Evolutionary conservation across 164 flowering plant genomes (phyloP), one percentile per base, ranked within the genome.

Genomic region (Nymphaea thermarum): DNA sequence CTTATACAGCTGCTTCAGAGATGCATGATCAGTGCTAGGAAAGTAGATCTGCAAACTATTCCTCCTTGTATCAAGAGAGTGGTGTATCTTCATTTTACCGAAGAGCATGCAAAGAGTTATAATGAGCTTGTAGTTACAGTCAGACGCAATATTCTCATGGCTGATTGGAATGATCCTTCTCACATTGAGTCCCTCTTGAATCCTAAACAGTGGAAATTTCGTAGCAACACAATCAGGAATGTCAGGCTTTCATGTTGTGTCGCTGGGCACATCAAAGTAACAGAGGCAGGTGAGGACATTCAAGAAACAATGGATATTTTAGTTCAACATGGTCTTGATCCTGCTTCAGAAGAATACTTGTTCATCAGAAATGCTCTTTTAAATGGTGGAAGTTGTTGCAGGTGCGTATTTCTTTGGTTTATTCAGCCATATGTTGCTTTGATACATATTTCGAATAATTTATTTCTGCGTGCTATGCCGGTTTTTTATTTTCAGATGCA

Each of bases 161-260:
- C 96, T 71, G 98, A 94, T 73, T 94, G 98, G 98, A 91, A 91
- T 76, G 98, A 94, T 80, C 96, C 97, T 69, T 86, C 95, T 64
- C 98, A 94, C 77, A 89, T 91, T 68, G 97, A 94, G 78, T 91
- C 97, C 78, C 83, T 94, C 65, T 78, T 94, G 75, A 94, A 91
- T 68, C 91, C 91, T 65, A 94, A 88, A 77, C 98, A 94, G 67
- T 94, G 98, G 98, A 94, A 94, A 74, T 87, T 84, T 57, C 86
- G 98, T 51, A 81, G 82, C 74, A 70, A 83, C 51, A 87, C 93
- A 44, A 84, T 91, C 12, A 86, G 77, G 77, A 94, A 91, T 81
- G 86, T 94, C 10, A 83, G 98, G 78, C 78, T 91, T 15, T 89
- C 98, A 63, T 94, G 98, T 77, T 94, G 97, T 79, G 98, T 94